Conservation (phyloP, 345 rosid species). For the Ceriops decandra region DNA sequence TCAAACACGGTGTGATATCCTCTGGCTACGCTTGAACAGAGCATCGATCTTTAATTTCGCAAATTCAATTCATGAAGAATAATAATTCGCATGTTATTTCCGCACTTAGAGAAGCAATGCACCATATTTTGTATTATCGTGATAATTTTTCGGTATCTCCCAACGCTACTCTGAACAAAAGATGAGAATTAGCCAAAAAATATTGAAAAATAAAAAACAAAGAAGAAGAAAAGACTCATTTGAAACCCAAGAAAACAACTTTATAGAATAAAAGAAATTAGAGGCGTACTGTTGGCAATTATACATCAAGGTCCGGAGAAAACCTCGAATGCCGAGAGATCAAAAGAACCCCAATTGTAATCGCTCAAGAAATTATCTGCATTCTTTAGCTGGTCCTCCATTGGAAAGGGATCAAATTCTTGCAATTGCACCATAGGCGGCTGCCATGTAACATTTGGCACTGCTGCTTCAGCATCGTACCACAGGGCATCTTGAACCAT, state of each 20-base stretch:
- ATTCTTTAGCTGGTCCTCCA: slow-evolving; percentile 37
- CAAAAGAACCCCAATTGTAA: slow-evolving; percentile 47
- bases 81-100: too few relatives aligned
- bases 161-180: background rate
- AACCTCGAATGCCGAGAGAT: slow-evolving; percentile 50
- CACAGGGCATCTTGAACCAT: slow-evolving; percentile 35
- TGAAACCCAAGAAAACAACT: background rate
- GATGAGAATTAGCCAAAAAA: background rate
- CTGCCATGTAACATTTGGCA: slow-evolving; percentile 25
- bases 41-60: too few relatives aligned
- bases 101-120: too few relatives aligned
- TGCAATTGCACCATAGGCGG: slow-evolving; percentile 20
- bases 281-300: background rate
- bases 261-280: too few relatives aligned
- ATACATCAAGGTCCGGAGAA: slow-evolving; percentile 31
- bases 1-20: too few relatives aligned
- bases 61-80: too few relatives aligned
- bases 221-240: background rate
- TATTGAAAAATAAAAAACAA: too few relatives aligned
- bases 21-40: too few relatives aligned
- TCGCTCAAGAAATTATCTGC: slow-evolving; percentile 38
- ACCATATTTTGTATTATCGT: too few relatives aligned
- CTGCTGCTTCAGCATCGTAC: slow-evolving; percentile 23
- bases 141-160: too few relatives aligned
- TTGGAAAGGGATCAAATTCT: slow-evolving; percentile 27